Base-by-base conservation (phyloP, 179 eudicot species). In the Pouteria campechiana region DNA sequence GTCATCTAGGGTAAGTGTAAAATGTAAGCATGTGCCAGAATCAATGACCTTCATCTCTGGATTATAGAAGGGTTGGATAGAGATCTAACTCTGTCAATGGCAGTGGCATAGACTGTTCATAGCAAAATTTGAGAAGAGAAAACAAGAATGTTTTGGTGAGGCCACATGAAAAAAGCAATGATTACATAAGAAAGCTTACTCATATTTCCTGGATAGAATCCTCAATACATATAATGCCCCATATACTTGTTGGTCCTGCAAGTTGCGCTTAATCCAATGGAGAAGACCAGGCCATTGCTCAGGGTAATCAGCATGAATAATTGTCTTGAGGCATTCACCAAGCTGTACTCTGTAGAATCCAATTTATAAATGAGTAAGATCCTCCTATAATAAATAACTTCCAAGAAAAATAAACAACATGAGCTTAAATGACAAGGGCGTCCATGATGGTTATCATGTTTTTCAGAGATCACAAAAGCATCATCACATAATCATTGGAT, bases 301-400 rank as follows among this genome's bases (percentile, higher is more conserved):
- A 14, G 99, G 99, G 54, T 92, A 92, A 56, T 92, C 99, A 34
- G 89, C 75, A 65, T 75, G 79, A 50, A 92, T 75, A 30, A 92
- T 78, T 27, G 99, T 92, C 72, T 92, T 92, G 38, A 92, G 72
- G 65, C 99, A 92, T 70, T 92, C 99, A 23, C 99, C 99, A 39
- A 92, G 65, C 62, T 92, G 99, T 51, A 72, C 80, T 69, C 99
- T 92, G 75, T 52, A 57, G 5, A 58, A 23, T 37, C 36, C 11
- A 41, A 25, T n/a, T n/a, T n/a, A n/a, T n/a, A n/a, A n/a, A n/a
- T n/a, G 33, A 17, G 22, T 12, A 34, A 43, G 1, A 7, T 32
- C 7, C 29, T 52, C 14, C 25, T 34, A 25, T 2, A 23, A 28
- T 17, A 21, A 27, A 31, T 7, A 47, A 31, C 11, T 6, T 3